Evolutionary conservation across 2,329 filamentous ascomycete genomes (phyloP).

Genomic region (Xenoacremonium recifei): DNA sequence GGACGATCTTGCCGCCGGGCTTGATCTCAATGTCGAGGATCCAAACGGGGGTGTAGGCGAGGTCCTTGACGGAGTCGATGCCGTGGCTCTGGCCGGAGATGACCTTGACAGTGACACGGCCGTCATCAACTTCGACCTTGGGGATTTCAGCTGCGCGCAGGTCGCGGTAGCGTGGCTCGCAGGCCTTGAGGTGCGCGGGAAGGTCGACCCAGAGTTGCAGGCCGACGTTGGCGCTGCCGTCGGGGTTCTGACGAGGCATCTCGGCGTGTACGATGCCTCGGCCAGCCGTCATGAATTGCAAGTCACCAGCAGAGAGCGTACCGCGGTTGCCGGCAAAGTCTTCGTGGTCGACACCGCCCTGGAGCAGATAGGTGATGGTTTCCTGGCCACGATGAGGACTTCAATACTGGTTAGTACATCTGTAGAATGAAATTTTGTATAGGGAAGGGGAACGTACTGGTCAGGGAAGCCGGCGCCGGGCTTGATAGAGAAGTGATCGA

Average conservation of each 20-base stretch:
- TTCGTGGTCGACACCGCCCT: constrained; percentile 84
- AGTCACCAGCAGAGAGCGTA: constrained; percentile 80
- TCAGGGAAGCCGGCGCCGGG: constrained; percentile 88
- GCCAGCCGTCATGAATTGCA: constrained; percentile 98
- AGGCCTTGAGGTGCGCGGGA: constrained; percentile 75
- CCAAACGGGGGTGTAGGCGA: constrained; percentile 98
- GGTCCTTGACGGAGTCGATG: constrained; percentile 81
- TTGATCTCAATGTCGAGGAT: constrained; percentile 78
- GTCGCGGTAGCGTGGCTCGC: constrained; percentile 91
- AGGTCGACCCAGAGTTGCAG: constrained; percentile 96
- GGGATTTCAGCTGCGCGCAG: constrained; percentile 79
- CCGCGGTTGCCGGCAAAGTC: constrained; percentile 86
- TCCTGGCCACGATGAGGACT: constrained; percentile 76
- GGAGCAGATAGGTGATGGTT: constrained; percentile 84
- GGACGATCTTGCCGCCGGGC: constrained; percentile 75
- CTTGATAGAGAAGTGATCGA: constrained; percentile 84
- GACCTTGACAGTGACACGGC: constrained; percentile 78
- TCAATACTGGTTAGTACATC: neutral
- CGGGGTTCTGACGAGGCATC: constrained; percentile 79
- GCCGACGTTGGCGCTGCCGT: constrained; percentile 77
- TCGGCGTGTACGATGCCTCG: constrained; percentile 91
- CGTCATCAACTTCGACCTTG: constrained; percentile 65
- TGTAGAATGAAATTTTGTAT: neutral
- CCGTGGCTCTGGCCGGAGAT: constrained; percentile 85
- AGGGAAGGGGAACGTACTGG: constrained; percentile 46